Conservation (phyloP, 345 rosid species). For the Jatropha curcas region DNA sequence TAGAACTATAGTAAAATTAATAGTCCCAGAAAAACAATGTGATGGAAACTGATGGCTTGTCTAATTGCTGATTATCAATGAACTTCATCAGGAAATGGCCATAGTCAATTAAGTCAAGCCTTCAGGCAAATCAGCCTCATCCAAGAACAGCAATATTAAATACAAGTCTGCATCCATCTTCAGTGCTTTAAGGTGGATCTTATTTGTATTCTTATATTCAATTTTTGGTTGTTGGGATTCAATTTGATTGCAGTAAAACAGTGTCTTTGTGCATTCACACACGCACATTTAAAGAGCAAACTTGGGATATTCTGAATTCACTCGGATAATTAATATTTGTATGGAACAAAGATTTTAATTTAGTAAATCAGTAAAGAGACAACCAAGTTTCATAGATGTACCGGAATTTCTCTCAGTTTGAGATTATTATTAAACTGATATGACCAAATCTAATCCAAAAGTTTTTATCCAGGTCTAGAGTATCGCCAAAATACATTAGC, state of each 20-base stretch:
- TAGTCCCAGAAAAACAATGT: constrained; percentile 3
- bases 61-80: neutral
- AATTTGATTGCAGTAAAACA: neutral
- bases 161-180: neutral
- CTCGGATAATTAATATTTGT: neutral
- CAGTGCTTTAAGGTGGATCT: neutral
- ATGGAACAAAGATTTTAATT: neutral
- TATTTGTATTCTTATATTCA: too few relatives aligned
- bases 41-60: neutral
- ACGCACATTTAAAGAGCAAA: neutral
- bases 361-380: neutral
- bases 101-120: neutral
- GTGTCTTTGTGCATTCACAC: neutral
- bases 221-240: neutral
- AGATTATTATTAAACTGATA: neutral
- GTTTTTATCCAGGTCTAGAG: neutral
- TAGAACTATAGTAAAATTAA: neutral
- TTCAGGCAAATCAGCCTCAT: neutral
- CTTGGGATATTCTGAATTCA: constrained; percentile 2
- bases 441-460: neutral
- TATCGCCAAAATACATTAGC: neutral
- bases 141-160: neutral
- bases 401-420: neutral
- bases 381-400: neutral
- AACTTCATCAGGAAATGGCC: neutral